A percentile compares a stretch with the other conserved stretches of the same genome.
phyloP scores from a whole-genome alignment of 768 basidiomycete species.

The Rhodotorula babjevae region DNA sequence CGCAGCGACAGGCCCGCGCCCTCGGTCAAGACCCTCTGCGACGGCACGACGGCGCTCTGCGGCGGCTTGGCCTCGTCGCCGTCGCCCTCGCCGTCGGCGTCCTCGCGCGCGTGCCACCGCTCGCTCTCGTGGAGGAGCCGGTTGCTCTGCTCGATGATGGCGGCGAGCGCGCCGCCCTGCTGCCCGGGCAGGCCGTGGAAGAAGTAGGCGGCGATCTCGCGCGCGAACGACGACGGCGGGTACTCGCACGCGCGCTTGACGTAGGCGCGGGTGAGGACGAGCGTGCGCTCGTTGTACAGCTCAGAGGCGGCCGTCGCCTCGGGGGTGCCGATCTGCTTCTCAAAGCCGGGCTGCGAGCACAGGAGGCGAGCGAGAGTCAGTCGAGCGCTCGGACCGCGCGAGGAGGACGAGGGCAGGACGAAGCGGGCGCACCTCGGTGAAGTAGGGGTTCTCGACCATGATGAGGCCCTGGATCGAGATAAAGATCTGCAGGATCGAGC shows the following conservation, averaged over 20 bases:
- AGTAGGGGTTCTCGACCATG: slow-evolving; percentile 84
- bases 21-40: slow-evolving; percentile 57
- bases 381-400: too few relatives aligned
- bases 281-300: slow-evolving; percentile 87
- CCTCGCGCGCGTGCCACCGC: slow-evolving; percentile 40
- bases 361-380: slow-evolving; percentile 50
- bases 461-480: slow-evolving; percentile 93
- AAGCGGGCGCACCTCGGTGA: slow-evolving; percentile 39
- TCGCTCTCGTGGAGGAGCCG: slow-evolving; percentile 68
- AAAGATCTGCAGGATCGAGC: slow-evolving; percentile 82
- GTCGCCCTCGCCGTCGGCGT: slow-evolving; percentile 35
- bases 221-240: slow-evolving; percentile 65
- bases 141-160: slow-evolving; percentile 66
- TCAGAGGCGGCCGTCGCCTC: slow-evolving; percentile 89
- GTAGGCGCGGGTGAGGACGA: slow-evolving; percentile 81
- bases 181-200: slow-evolving; percentile 49
- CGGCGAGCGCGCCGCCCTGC: slow-evolving; percentile 36
- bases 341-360: slow-evolving; percentile 89
- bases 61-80: slow-evolving; percentile 3
- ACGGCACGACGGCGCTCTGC: slow-evolving; percentile 58
- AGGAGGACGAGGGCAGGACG: too few relatives aligned
- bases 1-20: slow-evolving; percentile 70
- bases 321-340: slow-evolving; percentile 81
- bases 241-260: slow-evolving; percentile 81
- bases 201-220: slow-evolving; percentile 72